Evolutionary conservation across 1,284 basidiomycete genomes (phyloP).

Genomic region (Mrakiaceae sp.): DNA sequence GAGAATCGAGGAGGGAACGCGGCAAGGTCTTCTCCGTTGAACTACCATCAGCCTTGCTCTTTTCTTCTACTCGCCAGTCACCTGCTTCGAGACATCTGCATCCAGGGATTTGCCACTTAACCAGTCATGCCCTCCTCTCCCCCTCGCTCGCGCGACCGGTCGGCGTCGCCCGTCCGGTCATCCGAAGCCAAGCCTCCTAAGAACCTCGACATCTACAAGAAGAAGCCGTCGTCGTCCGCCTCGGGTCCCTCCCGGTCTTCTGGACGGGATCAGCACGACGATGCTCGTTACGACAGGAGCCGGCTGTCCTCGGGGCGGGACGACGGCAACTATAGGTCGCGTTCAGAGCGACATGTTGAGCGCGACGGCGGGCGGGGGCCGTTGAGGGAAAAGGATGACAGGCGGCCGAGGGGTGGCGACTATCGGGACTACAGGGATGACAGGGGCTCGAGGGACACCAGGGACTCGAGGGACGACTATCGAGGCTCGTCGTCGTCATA

Average conservation of each 20-base stretch:
- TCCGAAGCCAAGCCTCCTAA: constrained; percentile 24
- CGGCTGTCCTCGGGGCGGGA: constrained; percentile 1
- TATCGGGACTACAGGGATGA: not conserved
- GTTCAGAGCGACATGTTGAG: constrained; percentile 24
- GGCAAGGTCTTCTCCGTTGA: too few species aligned
- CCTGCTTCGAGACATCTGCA: too few species aligned
- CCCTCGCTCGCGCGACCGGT: constrained; percentile 22
- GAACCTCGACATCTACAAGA: constrained; percentile 38
- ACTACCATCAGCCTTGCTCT: too few species aligned
- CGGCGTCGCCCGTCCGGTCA: constrained; percentile 15
- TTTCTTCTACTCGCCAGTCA: too few species aligned
- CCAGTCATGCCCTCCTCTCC: not conserved
- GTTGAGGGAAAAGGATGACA: constrained; percentile 26
- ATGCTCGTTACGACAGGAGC: not conserved
- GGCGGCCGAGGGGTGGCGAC: not conserved
- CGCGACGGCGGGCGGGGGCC: constrained; percentile 26
- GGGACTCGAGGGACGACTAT: not conserved
- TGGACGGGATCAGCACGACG: constrained; percentile 21
- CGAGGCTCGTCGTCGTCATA: constrained; percentile 13
- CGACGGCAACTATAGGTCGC: constrained; percentile 9
- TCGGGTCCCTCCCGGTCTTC: constrained; percentile 23
- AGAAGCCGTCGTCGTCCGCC: constrained; percentile 21
- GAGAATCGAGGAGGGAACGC: too few species aligned
- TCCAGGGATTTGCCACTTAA: too few species aligned
- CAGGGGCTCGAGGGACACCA: not conserved